These are phyloP conservation scores for Thuidium tamariscinum DNA, from an alignment of 225 moss, liverwort and hornwort genomes.

Conservation along the genomic window DNA sequence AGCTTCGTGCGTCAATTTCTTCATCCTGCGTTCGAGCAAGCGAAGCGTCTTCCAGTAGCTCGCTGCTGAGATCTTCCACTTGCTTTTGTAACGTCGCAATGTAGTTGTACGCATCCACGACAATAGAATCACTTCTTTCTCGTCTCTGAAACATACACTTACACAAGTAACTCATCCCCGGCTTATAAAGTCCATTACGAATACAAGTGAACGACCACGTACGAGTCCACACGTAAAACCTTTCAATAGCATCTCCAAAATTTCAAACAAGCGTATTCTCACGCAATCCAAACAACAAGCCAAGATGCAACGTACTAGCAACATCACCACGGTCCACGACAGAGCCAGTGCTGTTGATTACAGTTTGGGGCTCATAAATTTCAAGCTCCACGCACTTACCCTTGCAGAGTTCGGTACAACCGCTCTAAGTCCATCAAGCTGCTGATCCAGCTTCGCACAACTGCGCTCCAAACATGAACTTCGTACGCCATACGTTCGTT, in stretches of 20 bases:
- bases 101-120: conserved; percentile 20
- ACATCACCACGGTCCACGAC: neutral
- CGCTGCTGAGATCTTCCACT: conserved; percentile 16
- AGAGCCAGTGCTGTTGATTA: neutral
- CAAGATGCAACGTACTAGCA: no score
- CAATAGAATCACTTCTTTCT: neutral
- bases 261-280: neutral
- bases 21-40: neutral
- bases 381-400: neutral
- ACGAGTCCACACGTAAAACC: neutral
- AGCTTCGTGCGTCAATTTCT: neutral
- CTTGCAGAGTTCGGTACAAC: neutral
- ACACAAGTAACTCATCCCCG: neutral
- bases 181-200: neutral
- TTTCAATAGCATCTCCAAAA: neutral
- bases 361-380: neutral
- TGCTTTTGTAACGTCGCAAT: conserved; percentile 10
- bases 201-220: neutral
- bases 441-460: neutral
- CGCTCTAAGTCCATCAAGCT: conserved; percentile 4
- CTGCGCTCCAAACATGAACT: neutral
- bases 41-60: neutral
- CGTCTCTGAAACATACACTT: neutral
- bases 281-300: neutral
- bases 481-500: neutral